These are phyloP conservation scores for Eucalyptus marginata DNA, from an alignment of 345 rosid genomes.

Conservation along the genomic window DNA sequence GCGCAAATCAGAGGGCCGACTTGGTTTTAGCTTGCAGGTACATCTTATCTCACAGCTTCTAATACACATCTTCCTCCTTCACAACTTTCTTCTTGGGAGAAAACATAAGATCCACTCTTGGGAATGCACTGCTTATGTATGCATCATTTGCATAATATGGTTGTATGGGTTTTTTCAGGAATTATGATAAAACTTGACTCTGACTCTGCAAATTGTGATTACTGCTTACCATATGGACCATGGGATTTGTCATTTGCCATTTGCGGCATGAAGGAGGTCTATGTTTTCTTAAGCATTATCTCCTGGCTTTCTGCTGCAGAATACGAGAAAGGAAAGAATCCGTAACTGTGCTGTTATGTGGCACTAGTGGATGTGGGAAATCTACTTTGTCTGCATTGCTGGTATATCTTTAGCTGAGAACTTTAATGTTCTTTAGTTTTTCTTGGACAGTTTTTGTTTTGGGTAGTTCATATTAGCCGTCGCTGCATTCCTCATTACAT, in stretches of 20 bases:
- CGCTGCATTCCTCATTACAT: background rate
- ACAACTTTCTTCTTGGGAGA: background rate
- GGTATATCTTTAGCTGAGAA: constrained; percentile 30
- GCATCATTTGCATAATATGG: background rate
- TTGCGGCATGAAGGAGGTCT: background rate
- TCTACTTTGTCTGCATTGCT: constrained; percentile 98
- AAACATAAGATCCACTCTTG: background rate
- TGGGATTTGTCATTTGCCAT: background rate
- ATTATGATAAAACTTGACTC: background rate
- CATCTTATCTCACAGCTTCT: background rate
- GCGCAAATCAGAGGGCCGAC: constrained; percentile 93
- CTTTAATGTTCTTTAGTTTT: background rate
- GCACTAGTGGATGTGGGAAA: constrained; percentile 99
- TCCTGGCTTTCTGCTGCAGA: constrained; percentile 39
- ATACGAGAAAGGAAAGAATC: constrained; percentile 97
- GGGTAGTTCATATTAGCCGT: background rate
- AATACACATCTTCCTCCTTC: background rate
- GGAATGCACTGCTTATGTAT: background rate
- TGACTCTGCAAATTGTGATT: background rate
- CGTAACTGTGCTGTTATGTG: constrained; percentile 91
- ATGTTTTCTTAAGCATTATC: background rate
- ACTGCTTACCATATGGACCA: background rate
- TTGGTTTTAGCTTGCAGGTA: constrained; percentile 97
- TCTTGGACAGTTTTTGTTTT: background rate
- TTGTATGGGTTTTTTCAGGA: background rate